Evolutionary conservation across 257 asterid genomes (phyloP), one percentile per base, ranked within the genome.

Genomic region (Cruciata laevipes): DNA sequence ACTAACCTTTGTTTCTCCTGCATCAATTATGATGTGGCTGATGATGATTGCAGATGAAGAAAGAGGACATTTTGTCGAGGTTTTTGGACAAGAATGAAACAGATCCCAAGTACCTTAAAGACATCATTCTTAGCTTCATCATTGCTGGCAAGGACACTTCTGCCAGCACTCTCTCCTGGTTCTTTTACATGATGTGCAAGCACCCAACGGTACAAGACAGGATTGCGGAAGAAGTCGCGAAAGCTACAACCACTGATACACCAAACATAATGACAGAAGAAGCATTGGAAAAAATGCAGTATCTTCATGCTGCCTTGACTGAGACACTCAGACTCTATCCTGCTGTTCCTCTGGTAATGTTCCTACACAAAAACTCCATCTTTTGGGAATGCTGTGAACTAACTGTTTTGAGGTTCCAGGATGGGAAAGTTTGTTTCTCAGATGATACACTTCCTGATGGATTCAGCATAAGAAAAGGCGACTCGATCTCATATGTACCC

Each of bases 91-190:
- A 73, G 86, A 81, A 78, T 11, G 87, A 85, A 61, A 88, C 85
- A 7, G 83, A 85, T 77, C 85, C 89, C 4, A 85, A 82, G 77
- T 86, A 86, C 75, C 75, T 84, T 14, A 82, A 81, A 75, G 95
- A 88, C 37, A 88, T 88, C 69, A 84, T 84, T 12, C 83, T 88
- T 3, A 86, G 90, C 75, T 85, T 88, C 74, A 86, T 88, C 31
- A 84, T 86, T 71, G 93, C 93, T 60, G 93, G 95, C 30, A 88
- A 88, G 73, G 93, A 88, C 67, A 83, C 93, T 13, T 79, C 90
- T 56, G 93, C 93, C 0, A 83, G 81, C 63, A 78, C 87, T 30
- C 93, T 88, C 32, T 82, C 95, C 9, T 88, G 93, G 95, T 87
- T 87, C 67, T 75, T 87, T 72, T 87, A 87, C 74, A 77, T 85